Evolutionary conservation across 768 basidiomycete genomes (phyloP), one percentile per base, ranked within the genome.

Genomic region (Hygrophorus russula): DNA sequence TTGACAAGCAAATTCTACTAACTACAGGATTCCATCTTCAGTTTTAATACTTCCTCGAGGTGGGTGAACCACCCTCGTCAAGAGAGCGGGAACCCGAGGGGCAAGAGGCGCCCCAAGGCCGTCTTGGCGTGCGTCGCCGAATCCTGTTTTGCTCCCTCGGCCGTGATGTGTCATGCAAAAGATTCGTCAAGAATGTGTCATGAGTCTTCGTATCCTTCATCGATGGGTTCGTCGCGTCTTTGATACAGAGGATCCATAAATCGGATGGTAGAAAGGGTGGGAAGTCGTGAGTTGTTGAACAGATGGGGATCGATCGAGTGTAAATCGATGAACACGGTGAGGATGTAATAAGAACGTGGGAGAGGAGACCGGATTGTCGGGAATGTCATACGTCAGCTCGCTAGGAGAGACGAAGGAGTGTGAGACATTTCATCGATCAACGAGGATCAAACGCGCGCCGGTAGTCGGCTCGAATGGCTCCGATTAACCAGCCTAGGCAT

Each of bases 381-480:
- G 29, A 13, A 33, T 9, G 34, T 13, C 20, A 14, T 18, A 9
- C 24, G 27, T 11, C 31, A 39, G 58, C 62, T 59, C 61, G 36
- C 62, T 55, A 55, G 64, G 60, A 64, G 62, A 60, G 18, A 29
- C 49, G 36, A 35, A 52, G 46, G 51, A 52, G 54, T 52, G 51
- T 33, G 46, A 47, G 52, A 52, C 47, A 53, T 53, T 55, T 61
- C 56, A 71, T 70, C 66, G 64, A 71, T 71, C 68, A 59, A 67
- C 68, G 59, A 69, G 63, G 54, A 52, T 44, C 37, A 49, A 55
- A 52, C 53, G 51, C 54, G 52, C 53, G 57, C n/a, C 52, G 51
- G 42, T 37, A 44, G 49, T 47, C 51, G 52, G 50, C 39, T 52
- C 46, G 49, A 39, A 45, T 39, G 48, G 44, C 48, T 48, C 47